Percentiles rank a stretch among this genome's conserved stretches.
These are phyloP conservation scores for Geosmithia putterillii DNA, from an alignment of 2,329 filamentous ascomycete species.

Conservation along the genomic window DNA sequence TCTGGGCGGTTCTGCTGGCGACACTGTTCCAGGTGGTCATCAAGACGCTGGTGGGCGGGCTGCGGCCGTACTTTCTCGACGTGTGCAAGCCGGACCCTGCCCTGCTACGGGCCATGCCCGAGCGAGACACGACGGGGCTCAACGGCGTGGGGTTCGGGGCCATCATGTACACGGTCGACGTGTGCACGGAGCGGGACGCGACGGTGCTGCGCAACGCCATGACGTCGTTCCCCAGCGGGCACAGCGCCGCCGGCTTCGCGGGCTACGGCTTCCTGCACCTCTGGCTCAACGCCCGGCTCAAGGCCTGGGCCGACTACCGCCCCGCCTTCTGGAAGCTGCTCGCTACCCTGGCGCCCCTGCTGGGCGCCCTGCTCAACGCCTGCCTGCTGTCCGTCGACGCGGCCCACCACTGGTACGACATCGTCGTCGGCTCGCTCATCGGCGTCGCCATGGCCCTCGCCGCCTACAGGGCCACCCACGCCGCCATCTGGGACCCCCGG, in stretches of 20 bases:
- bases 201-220: conserved; percentile 56
- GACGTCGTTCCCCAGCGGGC: conserved; percentile 61
- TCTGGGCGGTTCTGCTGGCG: conserved; percentile 46
- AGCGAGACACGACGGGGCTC: conserved; percentile 18
- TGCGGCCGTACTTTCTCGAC: conserved; percentile 59
- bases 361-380: conserved; percentile 47
- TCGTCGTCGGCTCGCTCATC: conserved; percentile 50
- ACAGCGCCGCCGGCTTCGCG: conserved; percentile 61
- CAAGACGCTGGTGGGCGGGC: conserved; percentile 63
- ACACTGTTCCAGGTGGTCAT: conserved; percentile 46
- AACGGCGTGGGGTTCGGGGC: conserved; percentile 37
- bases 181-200: conserved; percentile 52
- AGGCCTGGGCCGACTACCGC: conserved; percentile 55
- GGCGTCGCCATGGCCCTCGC: conserved; percentile 51
- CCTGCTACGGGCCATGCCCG: conserved; percentile 20
- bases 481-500: conserved; percentile 56
- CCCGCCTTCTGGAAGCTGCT: conserved; percentile 56
- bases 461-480: conserved; percentile 54
- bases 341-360: conserved; percentile 42
- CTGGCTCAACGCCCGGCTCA: conserved; percentile 70
- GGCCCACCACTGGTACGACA: conserved; percentile 60
- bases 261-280: conserved; percentile 59
- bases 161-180: conserved; percentile 57
- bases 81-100: conserved; percentile 40
- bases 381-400: conserved; percentile 52